These are phyloP conservation scores for Arxiozyma bovina DNA, from an alignment of 1,139 yeast genomes.

Conservation along the genomic window DNA sequence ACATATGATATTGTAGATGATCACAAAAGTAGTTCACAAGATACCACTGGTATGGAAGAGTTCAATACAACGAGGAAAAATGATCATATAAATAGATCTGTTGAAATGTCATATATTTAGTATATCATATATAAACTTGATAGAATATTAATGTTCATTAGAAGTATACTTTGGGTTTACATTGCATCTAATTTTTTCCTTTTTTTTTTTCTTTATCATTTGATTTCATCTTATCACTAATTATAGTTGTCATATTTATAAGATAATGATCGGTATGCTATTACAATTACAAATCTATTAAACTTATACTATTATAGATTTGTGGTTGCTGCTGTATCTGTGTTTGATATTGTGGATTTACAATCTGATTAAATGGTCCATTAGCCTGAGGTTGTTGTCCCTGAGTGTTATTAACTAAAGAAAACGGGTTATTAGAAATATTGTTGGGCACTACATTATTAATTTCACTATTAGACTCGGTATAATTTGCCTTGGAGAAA, in stretches of 20 bases:
- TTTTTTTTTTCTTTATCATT: too few relatives aligned
- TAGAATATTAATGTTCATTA: not conserved
- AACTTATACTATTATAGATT: constrained; percentile 1
- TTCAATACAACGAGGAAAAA: constrained; percentile 13
- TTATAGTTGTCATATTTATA: not conserved
- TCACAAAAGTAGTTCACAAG: constrained; percentile 6
- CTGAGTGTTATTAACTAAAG: not conserved
- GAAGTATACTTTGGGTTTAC: not conserved
- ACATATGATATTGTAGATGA: constrained; percentile 22
- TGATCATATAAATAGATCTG: constrained; percentile 3
- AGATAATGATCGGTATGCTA: not conserved
- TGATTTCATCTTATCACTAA: too few relatives aligned
- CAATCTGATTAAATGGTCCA: not conserved
- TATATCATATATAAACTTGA: not conserved
- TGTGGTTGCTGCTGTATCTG: constrained; percentile 7
- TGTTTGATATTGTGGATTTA: constrained; percentile 8
- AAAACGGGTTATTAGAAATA: constrained; percentile 3
- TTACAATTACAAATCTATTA: constrained; percentile 11
- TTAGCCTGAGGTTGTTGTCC: not conserved
- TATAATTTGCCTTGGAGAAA: constrained; percentile 2
- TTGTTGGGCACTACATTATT: constrained; percentile 68
- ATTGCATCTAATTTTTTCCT: not conserved
- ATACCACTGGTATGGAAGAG: constrained; percentile 8
- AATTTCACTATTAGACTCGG: constrained; percentile 43
- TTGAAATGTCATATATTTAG: constrained; percentile 9